A percentile compares a stretch with the other conserved stretches of the same genome.
Evolutionary conservation across 495 filamentous ascomycete genomes (phyloP).

Genomic region (Aspergillus indologenus): DNA sequence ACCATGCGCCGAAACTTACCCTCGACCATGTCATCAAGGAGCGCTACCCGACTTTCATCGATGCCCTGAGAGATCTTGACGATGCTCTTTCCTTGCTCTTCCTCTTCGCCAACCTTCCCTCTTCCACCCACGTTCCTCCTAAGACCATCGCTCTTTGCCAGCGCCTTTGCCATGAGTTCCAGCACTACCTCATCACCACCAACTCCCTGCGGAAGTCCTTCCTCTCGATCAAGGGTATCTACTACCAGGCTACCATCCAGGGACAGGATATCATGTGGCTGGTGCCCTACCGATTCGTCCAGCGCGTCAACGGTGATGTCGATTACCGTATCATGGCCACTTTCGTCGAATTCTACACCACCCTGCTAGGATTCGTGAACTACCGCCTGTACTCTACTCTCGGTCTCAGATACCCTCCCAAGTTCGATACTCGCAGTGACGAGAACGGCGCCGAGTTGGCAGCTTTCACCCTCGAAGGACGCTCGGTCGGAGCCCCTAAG

Average conservation of each 20-base stretch:
- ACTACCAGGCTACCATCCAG: slow-evolving; percentile 97
- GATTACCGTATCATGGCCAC: slow-evolving; percentile 99
- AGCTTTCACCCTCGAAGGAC: slow-evolving; percentile 85
- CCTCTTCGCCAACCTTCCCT: slow-evolving; percentile 95
- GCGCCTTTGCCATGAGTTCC: slow-evolving; percentile 85
- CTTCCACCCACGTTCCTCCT: slow-evolving; percentile 76
- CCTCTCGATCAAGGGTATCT: slow-evolving; percentile 97
- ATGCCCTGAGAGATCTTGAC: slow-evolving; percentile 91
- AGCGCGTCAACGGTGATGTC: slow-evolving; percentile 84
- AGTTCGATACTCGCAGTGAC: slow-evolving; percentile 83
- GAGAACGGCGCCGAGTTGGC: slow-evolving; percentile 84
- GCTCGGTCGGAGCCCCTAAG: slow-evolving; percentile 53
- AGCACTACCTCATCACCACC: slow-evolving; percentile 92
- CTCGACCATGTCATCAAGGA: slow-evolving; percentile 97
- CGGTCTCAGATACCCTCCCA: slow-evolving; percentile 90
- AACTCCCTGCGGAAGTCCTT: slow-evolving; percentile 92
- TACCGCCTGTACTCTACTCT: slow-evolving; percentile 87
- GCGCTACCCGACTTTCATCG: slow-evolving; percentile 94
- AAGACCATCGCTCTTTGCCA: slow-evolving; percentile 94
- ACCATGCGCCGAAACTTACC: slow-evolving; percentile 76
- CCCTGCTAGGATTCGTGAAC: slow-evolving; percentile 91
- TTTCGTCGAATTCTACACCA: slow-evolving; percentile 98
- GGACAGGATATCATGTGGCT: slow-evolving; percentile 98
- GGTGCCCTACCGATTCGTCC: slow-evolving; percentile 95
- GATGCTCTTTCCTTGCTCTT: slow-evolving; percentile 96